Evolutionary conservation across 495 filamentous ascomycete species (phyloP).

Genomic region (Parachaetomium inaequale): DNA sequence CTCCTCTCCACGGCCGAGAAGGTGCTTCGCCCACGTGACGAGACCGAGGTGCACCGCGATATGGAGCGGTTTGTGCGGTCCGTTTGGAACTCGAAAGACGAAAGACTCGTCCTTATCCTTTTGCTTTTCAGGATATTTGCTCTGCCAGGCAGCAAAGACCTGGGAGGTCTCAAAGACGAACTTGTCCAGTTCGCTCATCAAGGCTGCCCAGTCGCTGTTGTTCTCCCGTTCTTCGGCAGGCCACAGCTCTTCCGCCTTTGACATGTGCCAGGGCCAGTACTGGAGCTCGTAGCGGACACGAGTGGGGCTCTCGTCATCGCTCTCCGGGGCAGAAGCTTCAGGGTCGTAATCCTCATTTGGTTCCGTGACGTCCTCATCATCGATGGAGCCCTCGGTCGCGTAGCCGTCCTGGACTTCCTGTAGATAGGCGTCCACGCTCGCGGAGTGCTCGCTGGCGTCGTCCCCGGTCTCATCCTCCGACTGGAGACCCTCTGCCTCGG

Average conservation of each 20-base stretch:
- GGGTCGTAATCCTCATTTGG: neutral
- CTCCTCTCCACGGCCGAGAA: constrained; percentile 18
- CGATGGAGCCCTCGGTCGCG: constrained; percentile 12
- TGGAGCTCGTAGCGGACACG: constrained; percentile 24
- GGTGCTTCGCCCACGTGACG: constrained; percentile 16
- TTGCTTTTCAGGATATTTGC: constrained; percentile 5
- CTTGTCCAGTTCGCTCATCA: constrained; percentile 28
- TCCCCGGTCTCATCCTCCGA: neutral
- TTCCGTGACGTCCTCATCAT: constrained; percentile 16
- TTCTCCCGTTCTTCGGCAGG: constrained; percentile 18
- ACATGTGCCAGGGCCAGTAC: constrained; percentile 25
- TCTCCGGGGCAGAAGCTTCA: neutral
- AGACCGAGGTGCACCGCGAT: constrained; percentile 21
- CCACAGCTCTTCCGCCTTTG: constrained; percentile 21
- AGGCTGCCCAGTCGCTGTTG: constrained; percentile 14
- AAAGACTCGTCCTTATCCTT: neutral
- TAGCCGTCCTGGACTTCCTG: constrained; percentile 6
- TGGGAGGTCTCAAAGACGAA: constrained; percentile 9
- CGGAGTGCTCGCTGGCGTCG: neutral
- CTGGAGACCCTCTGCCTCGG: neutral
- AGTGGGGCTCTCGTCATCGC: neutral
- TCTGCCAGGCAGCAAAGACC: constrained; percentile 23
- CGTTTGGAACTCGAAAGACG: neutral
- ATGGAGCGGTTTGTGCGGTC: constrained; percentile 16
- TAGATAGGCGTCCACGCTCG: neutral